Evolutionary conservation across 305 asterid genomes (phyloP).

Genomic region (Coffea humblotiana): DNA sequence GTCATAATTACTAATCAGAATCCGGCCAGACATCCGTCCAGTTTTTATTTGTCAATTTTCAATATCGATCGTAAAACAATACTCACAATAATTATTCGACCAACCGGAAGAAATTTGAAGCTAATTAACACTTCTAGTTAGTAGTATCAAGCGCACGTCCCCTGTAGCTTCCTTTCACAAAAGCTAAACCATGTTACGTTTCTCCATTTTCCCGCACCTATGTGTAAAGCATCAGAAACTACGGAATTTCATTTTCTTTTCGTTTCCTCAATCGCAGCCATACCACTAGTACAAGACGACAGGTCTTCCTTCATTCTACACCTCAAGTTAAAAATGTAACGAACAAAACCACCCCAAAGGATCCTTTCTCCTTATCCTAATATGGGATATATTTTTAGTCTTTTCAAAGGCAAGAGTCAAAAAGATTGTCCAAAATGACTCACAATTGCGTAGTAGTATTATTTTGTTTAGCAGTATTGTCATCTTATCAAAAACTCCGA

Average conservation of each 20-base stretch:
- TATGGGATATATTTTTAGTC: neutral
- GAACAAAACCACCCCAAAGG: neutral
- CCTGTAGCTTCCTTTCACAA: neutral
- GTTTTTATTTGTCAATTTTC: too few species aligned
- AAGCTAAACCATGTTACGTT: neutral
- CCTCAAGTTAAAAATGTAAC: neutral
- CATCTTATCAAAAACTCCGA: neutral
- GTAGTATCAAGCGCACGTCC: neutral
- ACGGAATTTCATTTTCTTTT: constrained; percentile 3
- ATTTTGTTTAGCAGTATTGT: too few species aligned
- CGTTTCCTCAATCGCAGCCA: constrained; percentile 3
- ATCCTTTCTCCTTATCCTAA: neutral
- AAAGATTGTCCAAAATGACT: neutral
- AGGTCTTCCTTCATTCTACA: neutral
- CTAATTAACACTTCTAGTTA: neutral
- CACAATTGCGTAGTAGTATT: neutral
- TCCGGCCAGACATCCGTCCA: too few species aligned
- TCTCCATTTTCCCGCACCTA: neutral
- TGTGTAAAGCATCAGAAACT: constrained; percentile 9
- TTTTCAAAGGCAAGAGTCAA: neutral
- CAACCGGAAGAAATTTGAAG: neutral
- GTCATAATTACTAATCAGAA: too few species aligned
- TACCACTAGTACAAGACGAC: neutral
- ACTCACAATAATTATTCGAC: neutral
- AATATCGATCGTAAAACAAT: too few species aligned